Conservation (phyloP, 1,284 basidiomycete genomes). For the Tylopilus sp. region DNA sequence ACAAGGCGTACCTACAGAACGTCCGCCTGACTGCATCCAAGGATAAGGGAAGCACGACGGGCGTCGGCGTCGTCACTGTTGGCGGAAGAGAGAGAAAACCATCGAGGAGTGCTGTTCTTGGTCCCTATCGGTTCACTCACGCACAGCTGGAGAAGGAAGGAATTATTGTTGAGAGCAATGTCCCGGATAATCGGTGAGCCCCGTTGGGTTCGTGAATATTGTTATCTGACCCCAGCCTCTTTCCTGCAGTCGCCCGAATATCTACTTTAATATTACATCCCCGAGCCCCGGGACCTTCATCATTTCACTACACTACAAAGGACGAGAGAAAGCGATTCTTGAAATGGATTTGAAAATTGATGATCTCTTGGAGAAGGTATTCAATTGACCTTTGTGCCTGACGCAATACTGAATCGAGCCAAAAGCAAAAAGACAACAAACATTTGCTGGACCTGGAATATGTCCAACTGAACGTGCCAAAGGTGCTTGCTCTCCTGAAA, state of each 20-base stretch:
- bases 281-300: conserved; percentile 98
- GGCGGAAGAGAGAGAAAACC: conserved; percentile 98
- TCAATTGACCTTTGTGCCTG: conserved; percentile 17
- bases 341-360: conserved; percentile 99
- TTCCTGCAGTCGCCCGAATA: conserved; percentile 81
- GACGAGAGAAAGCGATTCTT: conserved; percentile 97
- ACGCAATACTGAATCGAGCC: conserved; percentile 14
- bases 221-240: conserved; percentile 1
- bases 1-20: conserved; percentile 99
- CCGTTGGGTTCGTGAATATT: neutral
- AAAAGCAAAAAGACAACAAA: conserved; percentile 97
- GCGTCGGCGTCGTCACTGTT: conserved; percentile 92
- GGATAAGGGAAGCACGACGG: conserved; percentile 79
- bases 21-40: conserved; percentile 87
- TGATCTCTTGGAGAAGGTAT: conserved; percentile 92
- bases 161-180: conserved; percentile 98
- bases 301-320: conserved; percentile 98
- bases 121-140: conserved; percentile 96
- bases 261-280: conserved; percentile 98
- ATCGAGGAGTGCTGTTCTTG: conserved; percentile 79
- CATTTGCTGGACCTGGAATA: conserved; percentile 95
- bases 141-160: conserved; percentile 98
- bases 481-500: conserved; percentile 87
- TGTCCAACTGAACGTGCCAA: conserved; percentile 94
- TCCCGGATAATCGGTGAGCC: conserved; percentile 91